Evolutionary conservation across 768 basidiomycete genomes (phyloP).

Genomic region (Boletus rubroflammeus): DNA sequence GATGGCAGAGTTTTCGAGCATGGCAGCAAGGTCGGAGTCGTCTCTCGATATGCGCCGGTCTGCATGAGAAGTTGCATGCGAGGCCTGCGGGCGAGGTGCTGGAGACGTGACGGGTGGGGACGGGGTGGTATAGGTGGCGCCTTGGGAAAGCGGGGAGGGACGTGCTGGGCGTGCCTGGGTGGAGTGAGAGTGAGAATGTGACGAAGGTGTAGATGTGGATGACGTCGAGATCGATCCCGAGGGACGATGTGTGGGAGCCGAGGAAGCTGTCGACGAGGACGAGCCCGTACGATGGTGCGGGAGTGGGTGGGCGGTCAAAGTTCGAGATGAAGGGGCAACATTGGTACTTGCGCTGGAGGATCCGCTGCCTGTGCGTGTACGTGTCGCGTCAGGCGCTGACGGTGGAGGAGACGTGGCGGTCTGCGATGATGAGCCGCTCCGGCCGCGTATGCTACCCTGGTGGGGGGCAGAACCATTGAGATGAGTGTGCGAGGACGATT

Average conservation of each 20-base stretch:
- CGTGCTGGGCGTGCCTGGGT: slow-evolving; percentile 29
- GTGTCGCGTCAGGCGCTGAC: slow-evolving; percentile 23
- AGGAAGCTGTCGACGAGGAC: slow-evolving; percentile 26
- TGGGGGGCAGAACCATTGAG: slow-evolving; percentile 27
- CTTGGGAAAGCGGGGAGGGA: slow-evolving; percentile 35
- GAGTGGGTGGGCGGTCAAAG: slow-evolving; percentile 24
- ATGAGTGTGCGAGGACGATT: slow-evolving; percentile 48
- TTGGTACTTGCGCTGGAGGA: slow-evolving; percentile 23
- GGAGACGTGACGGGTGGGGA: slow-evolving; percentile 12
- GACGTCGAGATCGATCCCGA: slow-evolving; percentile 29
- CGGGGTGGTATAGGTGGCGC: slow-evolving; percentile 23
- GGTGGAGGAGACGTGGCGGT: slow-evolving; percentile 27
- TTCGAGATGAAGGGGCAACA: slow-evolving; percentile 7
- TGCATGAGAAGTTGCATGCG: slow-evolving; percentile 48
- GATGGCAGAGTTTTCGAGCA: slow-evolving; percentile 41
- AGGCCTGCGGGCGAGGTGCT: slow-evolving; percentile 23
- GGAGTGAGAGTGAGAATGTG: slow-evolving; percentile 26
- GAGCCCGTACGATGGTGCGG: slow-evolving; percentile 33
- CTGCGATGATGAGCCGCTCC: slow-evolving; percentile 34
- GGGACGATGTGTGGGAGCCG: slow-evolving; percentile 20
- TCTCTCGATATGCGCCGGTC: slow-evolving; percentile 78
- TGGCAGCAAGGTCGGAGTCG: slow-evolving; percentile 64
- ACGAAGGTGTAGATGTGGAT: slow-evolving; percentile 28
- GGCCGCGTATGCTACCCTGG: slow-evolving; percentile 35
- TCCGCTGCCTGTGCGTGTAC: slow-evolving; percentile 29